phyloP scores from a whole-genome alignment of 805 yeast genomes.

The Teunomyces atbi region DNA sequence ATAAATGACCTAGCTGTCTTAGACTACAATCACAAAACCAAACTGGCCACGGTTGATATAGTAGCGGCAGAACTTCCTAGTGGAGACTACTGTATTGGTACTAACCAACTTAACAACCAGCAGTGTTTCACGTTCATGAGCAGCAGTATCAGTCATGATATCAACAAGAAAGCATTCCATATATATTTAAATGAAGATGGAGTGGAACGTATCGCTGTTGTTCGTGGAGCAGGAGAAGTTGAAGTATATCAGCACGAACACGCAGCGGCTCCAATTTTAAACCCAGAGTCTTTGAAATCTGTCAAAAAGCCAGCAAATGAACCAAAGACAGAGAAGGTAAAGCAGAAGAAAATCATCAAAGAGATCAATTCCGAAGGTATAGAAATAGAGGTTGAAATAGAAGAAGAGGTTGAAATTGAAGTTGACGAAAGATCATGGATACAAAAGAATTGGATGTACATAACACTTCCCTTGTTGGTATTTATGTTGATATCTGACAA shows the following conservation, averaged over 20 bases:
- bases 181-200: slow-evolving; percentile 4
- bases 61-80: slow-evolving; percentile 1
- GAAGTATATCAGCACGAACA: slow-evolving; percentile 4
- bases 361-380: slow-evolving; percentile 24
- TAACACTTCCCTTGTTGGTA: slow-evolving; percentile 46
- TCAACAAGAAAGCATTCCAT: slow-evolving; percentile 1
- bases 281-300: slow-evolving; percentile 17
- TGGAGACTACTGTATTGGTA: slow-evolving; percentile 28
- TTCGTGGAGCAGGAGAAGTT: slow-evolving; percentile 5
- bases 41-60: neutral
- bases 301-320: slow-evolving; percentile 5
- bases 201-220: slow-evolving; percentile 6
- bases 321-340: slow-evolving; percentile 12
- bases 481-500: slow-evolving; percentile 31
- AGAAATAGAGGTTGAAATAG: slow-evolving; percentile 18
- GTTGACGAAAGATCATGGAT: slow-evolving; percentile 44
- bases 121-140: slow-evolving; percentile 31
- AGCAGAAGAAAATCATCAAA: slow-evolving; percentile 16
- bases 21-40: neutral
- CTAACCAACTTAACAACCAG: slow-evolving; percentile 24
- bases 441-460: slow-evolving; percentile 62
- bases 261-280: slow-evolving; percentile 31
- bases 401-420: slow-evolving; percentile 19
- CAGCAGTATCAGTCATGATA: neutral
- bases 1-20: neutral